Evolutionary conservation across 257 asterid species (phyloP).

Genomic region (Petunia secreta): DNA sequence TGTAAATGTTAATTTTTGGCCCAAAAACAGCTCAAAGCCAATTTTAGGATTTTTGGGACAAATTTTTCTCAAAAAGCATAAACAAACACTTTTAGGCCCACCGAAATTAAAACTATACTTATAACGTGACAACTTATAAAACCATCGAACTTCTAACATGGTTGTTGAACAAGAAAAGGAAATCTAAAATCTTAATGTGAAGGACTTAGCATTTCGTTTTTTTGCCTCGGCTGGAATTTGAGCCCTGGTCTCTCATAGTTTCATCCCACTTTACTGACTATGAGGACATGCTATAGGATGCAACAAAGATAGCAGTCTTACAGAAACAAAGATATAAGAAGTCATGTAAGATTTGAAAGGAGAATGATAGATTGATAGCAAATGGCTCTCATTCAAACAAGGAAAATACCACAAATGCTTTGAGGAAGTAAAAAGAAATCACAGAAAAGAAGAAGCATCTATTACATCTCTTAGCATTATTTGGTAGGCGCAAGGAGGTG

Average conservation of each 20-base stretch:
- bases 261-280: background rate
- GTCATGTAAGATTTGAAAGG: background rate
- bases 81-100: too few relatives aligned
- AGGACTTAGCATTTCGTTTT: background rate
- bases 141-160: background rate
- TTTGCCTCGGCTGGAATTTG: background rate
- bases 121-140: background rate
- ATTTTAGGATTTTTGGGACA: too few relatives aligned
- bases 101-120: too few relatives aligned
- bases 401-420: background rate
- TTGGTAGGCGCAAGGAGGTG: background rate
- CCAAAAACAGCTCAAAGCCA: too few relatives aligned
- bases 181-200: background rate
- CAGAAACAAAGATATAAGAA: background rate
- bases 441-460: background rate
- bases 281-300: background rate
- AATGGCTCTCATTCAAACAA: background rate
- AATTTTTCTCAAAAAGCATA: too few relatives aligned
- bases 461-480: background rate
- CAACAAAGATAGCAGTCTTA: background rate
- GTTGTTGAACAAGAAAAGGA: background rate
- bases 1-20: too few relatives aligned
- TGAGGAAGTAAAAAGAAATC: background rate
- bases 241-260: background rate
- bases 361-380: slow-evolving; percentile 2